Conservation (phyloP, 495 filamentous ascomycete species). For the Podospora australis region DNA sequence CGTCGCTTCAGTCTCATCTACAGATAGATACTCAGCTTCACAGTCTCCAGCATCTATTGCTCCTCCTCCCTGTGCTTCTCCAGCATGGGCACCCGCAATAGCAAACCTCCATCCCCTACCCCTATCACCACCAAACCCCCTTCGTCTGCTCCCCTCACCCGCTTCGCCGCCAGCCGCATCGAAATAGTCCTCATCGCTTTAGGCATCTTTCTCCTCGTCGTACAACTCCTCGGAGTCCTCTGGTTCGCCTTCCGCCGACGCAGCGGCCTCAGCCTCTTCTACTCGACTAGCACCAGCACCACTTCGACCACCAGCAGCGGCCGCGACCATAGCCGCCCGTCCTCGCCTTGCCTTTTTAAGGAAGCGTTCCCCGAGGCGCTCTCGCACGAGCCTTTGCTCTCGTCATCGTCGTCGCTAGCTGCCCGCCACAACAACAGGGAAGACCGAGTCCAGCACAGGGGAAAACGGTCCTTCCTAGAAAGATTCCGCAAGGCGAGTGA, state of each 20-base stretch:
- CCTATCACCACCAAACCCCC: background rate
- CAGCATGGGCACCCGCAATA: background rate
- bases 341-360: constrained; percentile 16
- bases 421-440: background rate
- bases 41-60: no score
- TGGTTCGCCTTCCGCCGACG: constrained; percentile 8
- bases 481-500: constrained; percentile 10
- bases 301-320: background rate
- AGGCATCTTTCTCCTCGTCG: constrained; percentile 8
- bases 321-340: constrained; percentile 6
- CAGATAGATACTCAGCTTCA: no score
- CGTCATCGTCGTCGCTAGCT: background rate
- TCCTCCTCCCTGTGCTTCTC: no score
- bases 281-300: background rate
- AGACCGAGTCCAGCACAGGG: background rate
- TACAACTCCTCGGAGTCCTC: constrained; percentile 7
- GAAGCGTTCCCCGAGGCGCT: constrained; percentile 8
- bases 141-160: background rate
- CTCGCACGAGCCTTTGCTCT: constrained; percentile 3
- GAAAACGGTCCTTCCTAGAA: background rate
- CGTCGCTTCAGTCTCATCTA: no score
- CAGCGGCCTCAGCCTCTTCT: no score
- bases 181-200: constrained; percentile 17
- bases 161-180: constrained; percentile 6
- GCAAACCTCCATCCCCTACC: background rate